phyloP scores from a whole-genome alignment of 116 monocot genomes.

The Posidonia oceanica region DNA sequence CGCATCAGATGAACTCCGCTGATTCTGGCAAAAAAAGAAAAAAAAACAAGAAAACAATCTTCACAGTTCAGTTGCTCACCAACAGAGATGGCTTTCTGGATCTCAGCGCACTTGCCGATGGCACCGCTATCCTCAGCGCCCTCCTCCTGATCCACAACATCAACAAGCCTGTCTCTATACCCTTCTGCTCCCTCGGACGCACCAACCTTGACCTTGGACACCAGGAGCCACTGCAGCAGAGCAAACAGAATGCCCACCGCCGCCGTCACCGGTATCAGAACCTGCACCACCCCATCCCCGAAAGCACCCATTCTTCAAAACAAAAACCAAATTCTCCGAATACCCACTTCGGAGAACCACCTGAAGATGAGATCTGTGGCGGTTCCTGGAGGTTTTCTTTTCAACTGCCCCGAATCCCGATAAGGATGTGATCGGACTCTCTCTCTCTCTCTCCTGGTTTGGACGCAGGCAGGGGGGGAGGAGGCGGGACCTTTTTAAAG shows the following conservation, averaged over 20 bases:
- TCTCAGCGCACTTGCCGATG: slow-evolving; percentile 71
- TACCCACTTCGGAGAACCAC: background rate
- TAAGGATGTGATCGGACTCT: no score
- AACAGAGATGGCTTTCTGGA: slow-evolving; percentile 81
- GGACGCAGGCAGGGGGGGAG: background rate
- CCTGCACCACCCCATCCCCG: slow-evolving; percentile 28
- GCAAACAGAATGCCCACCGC: slow-evolving; percentile 74
- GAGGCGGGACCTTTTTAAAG: slow-evolving; percentile 5
- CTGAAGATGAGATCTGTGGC: background rate
- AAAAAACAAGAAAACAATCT: background rate
- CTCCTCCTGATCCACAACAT: slow-evolving; percentile 59
- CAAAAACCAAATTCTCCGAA: background rate
- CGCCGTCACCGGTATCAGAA: slow-evolving; percentile 63
- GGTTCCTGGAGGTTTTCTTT: background rate
- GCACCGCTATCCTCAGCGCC: slow-evolving; percentile 41
- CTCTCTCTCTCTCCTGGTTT: background rate
- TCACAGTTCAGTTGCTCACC: slow-evolving; percentile 14
- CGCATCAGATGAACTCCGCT: background rate
- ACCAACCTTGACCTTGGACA: slow-evolving; percentile 55
- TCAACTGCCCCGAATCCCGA: slow-evolving; percentile 3
- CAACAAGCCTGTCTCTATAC: slow-evolving; percentile 24
- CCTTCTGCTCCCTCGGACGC: slow-evolving; percentile 23
- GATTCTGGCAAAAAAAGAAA: background rate
- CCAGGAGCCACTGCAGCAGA: slow-evolving; percentile 72
- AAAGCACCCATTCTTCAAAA: slow-evolving; percentile 8